Base-by-base conservation (phyloP, 371 early-diverging fungal species). In the Syncephalis plumigaleata region DNA sequence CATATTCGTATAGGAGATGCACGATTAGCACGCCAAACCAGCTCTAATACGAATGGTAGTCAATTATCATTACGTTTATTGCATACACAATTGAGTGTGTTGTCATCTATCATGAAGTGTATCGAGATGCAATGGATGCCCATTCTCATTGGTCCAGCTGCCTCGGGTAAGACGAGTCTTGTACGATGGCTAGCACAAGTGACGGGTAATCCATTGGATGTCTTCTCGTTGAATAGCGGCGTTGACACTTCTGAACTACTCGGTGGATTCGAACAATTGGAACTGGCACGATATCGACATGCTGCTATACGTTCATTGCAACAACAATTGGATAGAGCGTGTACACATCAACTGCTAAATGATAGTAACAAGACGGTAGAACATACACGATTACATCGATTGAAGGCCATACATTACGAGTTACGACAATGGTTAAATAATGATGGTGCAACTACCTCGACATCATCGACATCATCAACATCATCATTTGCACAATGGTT, bases 181-280 rank as follows among this genome's bases (percentile, higher is more conserved):
- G 79, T 95, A 1, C 80, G 89, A 9, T 61, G 79, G 38, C 62
- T 93, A 52, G 88, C 92, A 39, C 64, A 71, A 16, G 48, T 89
- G 40, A 79, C 84, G 1, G 91, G 92, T 2, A 79, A 87, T 54
- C 59, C 58, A 23, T 63, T 95, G 18, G 76, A 81, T 25, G 94
- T 94, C 64, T 90, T 93, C 53, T 70, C 91, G 8, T 88, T 97
- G 91, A 93, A 92, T 59, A 75, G 78, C 27, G 82, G 85, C 11
- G 86, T 95, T 7, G 98, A 97, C 48, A 84, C 95, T 0, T 81
- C 90, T 67, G 98, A 97, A 56, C 60, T 97, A 1, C 59, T 97
- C 24, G 98, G 98, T 54, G 94, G 96, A 11, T 97, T 94, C 55
- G 96, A 97, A 59, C 96, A 97, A 55, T 80, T 91, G 15, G 93